A percentile compares a stretch with the other conserved stretches of the same genome.
These are phyloP conservation scores for Kurtzmaniella fragi DNA, from an alignment of 805 yeast species.

Conservation along the genomic window DNA sequence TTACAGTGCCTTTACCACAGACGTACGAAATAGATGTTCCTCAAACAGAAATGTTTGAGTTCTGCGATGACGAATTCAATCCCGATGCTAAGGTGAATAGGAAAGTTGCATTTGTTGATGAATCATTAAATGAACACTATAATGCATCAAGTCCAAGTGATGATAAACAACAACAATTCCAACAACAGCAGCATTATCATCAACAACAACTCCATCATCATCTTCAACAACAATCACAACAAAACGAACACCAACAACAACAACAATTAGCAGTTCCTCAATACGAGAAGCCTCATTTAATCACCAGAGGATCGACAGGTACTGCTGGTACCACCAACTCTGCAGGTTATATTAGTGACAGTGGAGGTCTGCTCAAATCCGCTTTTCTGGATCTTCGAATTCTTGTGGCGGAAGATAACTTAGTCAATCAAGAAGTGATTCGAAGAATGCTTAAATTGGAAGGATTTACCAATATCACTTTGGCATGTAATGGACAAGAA, in stretches of 20 bases:
- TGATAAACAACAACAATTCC: not conserved
- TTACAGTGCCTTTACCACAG: constrained; percentile 73
- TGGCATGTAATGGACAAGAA: constrained; percentile 90
- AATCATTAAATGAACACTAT: constrained; percentile 1
- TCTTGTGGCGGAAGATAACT: constrained; percentile 90
- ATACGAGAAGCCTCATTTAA: constrained; percentile 40
- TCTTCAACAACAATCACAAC: not conserved
- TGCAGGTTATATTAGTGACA: constrained; percentile 9
- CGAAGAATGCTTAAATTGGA: constrained; percentile 82
- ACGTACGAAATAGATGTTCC: constrained; percentile 47
- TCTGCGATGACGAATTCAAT: constrained; percentile 68
- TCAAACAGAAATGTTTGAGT: constrained; percentile 30
- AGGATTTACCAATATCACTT: constrained; percentile 62
- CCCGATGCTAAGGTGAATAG: constrained; percentile 47
- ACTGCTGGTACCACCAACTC: constrained; percentile 53
- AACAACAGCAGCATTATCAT: not conserved
- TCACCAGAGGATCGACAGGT: constrained; percentile 47
- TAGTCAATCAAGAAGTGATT: constrained; percentile 92
- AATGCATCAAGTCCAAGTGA: constrained; percentile 6
- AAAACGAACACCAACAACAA: not conserved
- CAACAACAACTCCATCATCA: not conserved
- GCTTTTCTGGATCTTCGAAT: constrained; percentile 40
- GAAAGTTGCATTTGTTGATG: constrained; percentile 39
- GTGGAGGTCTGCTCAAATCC: not conserved
- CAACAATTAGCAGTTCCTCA: constrained; percentile 9